A percentile compares a stretch with the other conserved stretches of the same genome.
Conservation (phyloP, 2,329 filamentous ascomycete species). For the Diaporthe sp. region DNA sequence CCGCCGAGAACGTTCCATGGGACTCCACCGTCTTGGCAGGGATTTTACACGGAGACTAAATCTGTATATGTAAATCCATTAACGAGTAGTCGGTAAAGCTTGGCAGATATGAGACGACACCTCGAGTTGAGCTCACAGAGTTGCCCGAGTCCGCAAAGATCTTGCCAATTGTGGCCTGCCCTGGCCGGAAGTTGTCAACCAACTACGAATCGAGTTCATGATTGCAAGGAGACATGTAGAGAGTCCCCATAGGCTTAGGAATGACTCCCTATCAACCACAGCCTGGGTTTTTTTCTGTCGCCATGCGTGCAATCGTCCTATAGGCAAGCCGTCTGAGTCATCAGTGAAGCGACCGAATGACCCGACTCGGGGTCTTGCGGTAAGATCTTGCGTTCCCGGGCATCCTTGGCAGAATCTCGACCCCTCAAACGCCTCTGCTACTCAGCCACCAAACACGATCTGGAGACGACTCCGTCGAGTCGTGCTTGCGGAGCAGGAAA, state of each 20-base stretch:
- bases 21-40: background rate
- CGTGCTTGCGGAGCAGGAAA: slow-evolving; percentile 4
- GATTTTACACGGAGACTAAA: background rate
- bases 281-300: background rate
- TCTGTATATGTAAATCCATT: background rate
- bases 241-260: background rate
- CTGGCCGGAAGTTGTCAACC: background rate
- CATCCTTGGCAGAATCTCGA: background rate
- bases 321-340: background rate
- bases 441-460: background rate
- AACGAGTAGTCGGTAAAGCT: background rate
- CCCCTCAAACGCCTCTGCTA: slow-evolving; percentile 13
- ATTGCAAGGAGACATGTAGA: background rate
- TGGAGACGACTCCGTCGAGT: background rate
- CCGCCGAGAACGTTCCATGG: background rate
- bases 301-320: background rate
- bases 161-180: background rate
- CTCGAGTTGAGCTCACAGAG: background rate
- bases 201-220: background rate
- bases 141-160: background rate
- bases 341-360: background rate
- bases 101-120: slow-evolving; percentile 12
- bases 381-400: background rate
- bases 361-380: slow-evolving; percentile 17
- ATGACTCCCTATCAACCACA: background rate